Evolutionary conservation across 331 rosid species (phyloP).

Genomic region (Quercus lobata): DNA sequence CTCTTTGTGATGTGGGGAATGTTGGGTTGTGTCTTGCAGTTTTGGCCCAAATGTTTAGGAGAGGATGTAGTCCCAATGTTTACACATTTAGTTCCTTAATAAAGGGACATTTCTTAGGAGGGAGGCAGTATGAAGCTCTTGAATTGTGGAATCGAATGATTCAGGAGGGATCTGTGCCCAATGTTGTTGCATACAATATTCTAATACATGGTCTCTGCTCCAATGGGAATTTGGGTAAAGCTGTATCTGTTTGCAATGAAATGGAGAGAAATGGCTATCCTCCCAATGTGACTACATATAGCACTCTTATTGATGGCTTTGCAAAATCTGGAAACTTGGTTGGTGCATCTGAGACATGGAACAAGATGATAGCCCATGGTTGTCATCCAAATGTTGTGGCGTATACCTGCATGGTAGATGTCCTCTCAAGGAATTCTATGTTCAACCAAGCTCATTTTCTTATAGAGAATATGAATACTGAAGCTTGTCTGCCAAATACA

Average conservation of each 20-base stretch:
- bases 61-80: slow-evolving; percentile 76
- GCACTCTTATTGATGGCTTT: slow-evolving; percentile 67
- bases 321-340: slow-evolving; percentile 54
- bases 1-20: slow-evolving; percentile 51
- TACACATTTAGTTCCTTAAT: slow-evolving; percentile 71
- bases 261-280: slow-evolving; percentile 49
- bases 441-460: slow-evolving; percentile 55
- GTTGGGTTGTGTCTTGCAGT: slow-evolving; percentile 60
- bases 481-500: slow-evolving; percentile 75
- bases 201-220: slow-evolving; percentile 72
- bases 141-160: slow-evolving; percentile 66
- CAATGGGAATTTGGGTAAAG: slow-evolving; percentile 45
- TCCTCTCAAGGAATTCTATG: slow-evolving; percentile 61
- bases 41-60: slow-evolving; percentile 54
- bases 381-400: slow-evolving; percentile 75
- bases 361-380: slow-evolving; percentile 61
- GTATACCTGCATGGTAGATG: slow-evolving; percentile 78
- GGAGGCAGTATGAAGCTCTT: slow-evolving; percentile 51
- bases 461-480: slow-evolving; percentile 52
- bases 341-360: slow-evolving; percentile 74
- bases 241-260: slow-evolving; percentile 36
- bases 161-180: slow-evolving; percentile 48
- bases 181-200: slow-evolving; percentile 53
- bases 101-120: slow-evolving; percentile 56
- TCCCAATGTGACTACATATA: slow-evolving; percentile 65